A percentile compares a stretch with the other conserved stretches of the same genome.
phyloP scores from a whole-genome alignment of 306 rosid genomes.

The Vicia sativa region DNA sequence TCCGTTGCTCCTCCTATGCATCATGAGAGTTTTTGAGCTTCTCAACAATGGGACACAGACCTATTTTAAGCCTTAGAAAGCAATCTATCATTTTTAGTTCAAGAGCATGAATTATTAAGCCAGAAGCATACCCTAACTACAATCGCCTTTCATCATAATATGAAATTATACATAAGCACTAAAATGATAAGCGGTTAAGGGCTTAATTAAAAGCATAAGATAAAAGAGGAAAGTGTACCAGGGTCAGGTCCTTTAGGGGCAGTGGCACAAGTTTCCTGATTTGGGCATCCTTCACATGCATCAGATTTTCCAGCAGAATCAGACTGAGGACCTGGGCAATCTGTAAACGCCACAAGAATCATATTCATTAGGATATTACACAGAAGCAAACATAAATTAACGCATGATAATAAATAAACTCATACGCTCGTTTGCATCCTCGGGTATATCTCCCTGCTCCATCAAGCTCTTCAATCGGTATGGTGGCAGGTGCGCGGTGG shows the following conservation, averaged over 20 bases:
- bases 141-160: too few relatives aligned
- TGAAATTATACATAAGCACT: too few relatives aligned
- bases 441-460: slow-evolving; percentile 79
- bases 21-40: too few relatives aligned
- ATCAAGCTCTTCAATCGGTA: slow-evolving; percentile 36
- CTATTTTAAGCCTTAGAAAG: too few relatives aligned
- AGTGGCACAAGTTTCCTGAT: slow-evolving; percentile 85
- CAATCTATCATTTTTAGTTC: too few relatives aligned
- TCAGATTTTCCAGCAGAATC: slow-evolving; percentile 89
- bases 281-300: slow-evolving; percentile 85
- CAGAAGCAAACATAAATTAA: background rate
- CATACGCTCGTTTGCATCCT: slow-evolving; percentile 89
- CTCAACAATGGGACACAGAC: too few relatives aligned
- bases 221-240: slow-evolving; percentile 48
- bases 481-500: too few relatives aligned
- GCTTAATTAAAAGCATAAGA: background rate
- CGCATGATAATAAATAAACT: background rate
- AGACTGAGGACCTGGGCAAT: slow-evolving; percentile 89
- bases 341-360: slow-evolving; percentile 44
- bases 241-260: slow-evolving; percentile 97
- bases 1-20: too few relatives aligned
- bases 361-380: slow-evolving; percentile 2
- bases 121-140: too few relatives aligned
- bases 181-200: background rate
- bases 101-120: too few relatives aligned